Evolutionary conservation across 257 asterid genomes (phyloP).

Genomic region (Solanum paucissectum): DNA sequence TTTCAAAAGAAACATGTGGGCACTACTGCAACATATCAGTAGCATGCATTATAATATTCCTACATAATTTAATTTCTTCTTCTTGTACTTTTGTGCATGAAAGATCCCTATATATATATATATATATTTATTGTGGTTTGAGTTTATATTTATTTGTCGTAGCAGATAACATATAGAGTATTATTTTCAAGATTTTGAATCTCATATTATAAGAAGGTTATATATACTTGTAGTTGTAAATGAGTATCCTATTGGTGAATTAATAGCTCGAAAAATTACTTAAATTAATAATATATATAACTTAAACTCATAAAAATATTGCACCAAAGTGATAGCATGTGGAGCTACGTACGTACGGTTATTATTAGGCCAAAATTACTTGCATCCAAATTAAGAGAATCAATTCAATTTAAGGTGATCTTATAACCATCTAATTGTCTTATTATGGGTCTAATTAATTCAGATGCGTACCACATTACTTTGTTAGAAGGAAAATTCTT

Average conservation of each 20-base stretch:
- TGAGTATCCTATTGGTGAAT: background rate
- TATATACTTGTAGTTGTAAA: background rate
- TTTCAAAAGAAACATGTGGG: slow-evolving; percentile 48
- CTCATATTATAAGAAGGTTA: too few species aligned
- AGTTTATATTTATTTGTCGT: background rate
- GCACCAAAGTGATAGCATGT: background rate
- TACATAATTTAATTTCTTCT: slow-evolving; percentile 2
- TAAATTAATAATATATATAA: background rate
- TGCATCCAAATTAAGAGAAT: too few species aligned
- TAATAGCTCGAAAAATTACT: rapidly evolving
- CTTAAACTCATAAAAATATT: too few species aligned
- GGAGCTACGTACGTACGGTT: background rate
- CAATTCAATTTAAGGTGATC: background rate
- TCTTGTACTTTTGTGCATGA: background rate
- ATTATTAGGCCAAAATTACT: background rate
- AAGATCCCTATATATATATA: background rate
- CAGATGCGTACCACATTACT: background rate
- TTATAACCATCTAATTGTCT: background rate
- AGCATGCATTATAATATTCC: slow-evolving; percentile 17
- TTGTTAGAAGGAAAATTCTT: too few species aligned
- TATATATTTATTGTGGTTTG: background rate
- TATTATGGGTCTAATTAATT: background rate
- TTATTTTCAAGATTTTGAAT: background rate
- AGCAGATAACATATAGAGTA: background rate
- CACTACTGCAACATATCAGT: slow-evolving; percentile 21